Percentiles rank a stretch among this genome's conserved stretches.
These are phyloP conservation scores for Penicillium italicum DNA, from an alignment of 2,329 filamentous ascomycete species.

Conservation along the genomic window DNA sequence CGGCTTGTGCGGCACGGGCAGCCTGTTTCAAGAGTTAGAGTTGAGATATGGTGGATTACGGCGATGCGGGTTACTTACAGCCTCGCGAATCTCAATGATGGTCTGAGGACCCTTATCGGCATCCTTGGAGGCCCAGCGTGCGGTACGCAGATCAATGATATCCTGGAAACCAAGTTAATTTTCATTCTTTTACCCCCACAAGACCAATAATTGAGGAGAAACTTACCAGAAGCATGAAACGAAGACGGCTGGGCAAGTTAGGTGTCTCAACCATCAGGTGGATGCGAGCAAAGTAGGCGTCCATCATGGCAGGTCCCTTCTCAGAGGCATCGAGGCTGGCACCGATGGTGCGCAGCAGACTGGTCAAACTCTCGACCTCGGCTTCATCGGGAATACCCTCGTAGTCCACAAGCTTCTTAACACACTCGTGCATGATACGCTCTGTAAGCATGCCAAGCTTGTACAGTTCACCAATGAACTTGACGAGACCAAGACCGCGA, in stretches of 20 bases:
- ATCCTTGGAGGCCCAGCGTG: conserved; percentile 82
- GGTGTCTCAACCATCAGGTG: conserved; percentile 74
- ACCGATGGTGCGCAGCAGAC: conserved; percentile 88
- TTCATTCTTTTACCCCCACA: not conserved
- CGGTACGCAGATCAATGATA: conserved; percentile 75
- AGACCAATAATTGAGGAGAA: not conserved
- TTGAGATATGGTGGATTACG: conserved; percentile 3
- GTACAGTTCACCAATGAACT: conserved; percentile 99
- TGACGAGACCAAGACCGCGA: conserved; percentile 92
- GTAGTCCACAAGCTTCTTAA: conserved; percentile 94
- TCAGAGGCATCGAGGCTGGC: conserved; percentile 77
- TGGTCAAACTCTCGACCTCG: conserved; percentile 92
- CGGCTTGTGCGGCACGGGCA: conserved; percentile 73
- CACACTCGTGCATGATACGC: conserved; percentile 99
- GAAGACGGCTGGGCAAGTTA: conserved; percentile 78
- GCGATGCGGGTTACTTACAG: conserved; percentile 50
- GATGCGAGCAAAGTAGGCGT: conserved; percentile 90
- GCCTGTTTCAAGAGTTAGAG: conserved; percentile 45
- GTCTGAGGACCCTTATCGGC: conserved; percentile 94
- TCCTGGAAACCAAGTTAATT: conserved; percentile 50
- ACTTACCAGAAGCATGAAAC: conserved; percentile 84
- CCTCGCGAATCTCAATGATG: conserved; percentile 82
- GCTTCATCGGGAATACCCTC: conserved; percentile 90
- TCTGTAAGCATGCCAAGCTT: conserved; percentile 98
- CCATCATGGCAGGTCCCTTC: conserved; percentile 82